phyloP scores from a whole-genome alignment of 495 filamentous ascomycete genomes.

The Usnea hakonensis region DNA sequence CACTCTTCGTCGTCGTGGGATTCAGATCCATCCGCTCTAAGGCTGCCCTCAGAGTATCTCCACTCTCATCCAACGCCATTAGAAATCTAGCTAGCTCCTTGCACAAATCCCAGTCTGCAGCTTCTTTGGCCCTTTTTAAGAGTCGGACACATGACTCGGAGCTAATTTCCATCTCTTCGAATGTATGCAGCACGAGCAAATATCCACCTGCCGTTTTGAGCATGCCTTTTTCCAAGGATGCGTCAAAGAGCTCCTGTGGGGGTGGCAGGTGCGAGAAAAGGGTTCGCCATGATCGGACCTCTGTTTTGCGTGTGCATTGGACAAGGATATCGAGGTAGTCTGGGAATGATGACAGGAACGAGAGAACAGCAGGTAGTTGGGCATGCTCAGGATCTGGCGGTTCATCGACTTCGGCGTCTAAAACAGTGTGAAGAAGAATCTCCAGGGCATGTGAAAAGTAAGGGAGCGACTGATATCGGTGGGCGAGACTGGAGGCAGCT shows the following conservation, averaged over 20 bases:
- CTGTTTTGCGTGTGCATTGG: slow-evolving; percentile 95
- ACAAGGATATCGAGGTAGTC: slow-evolving; percentile 92
- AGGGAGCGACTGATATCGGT: slow-evolving; percentile 72
- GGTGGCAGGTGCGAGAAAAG: slow-evolving; percentile 85
- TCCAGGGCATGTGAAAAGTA: slow-evolving; percentile 93
- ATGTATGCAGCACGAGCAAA: slow-evolving; percentile 87
- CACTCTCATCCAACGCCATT: slow-evolving; percentile 81
- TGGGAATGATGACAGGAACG: slow-evolving; percentile 81
- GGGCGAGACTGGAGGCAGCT: slow-evolving; percentile 68
- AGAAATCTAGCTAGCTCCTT: slow-evolving; percentile 91
- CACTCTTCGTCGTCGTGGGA: neutral
- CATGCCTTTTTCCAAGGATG: slow-evolving; percentile 71
- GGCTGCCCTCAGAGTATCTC: slow-evolving; percentile 70
- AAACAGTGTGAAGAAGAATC: slow-evolving; percentile 81
- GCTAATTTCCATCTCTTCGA: slow-evolving; percentile 63
- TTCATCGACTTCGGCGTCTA: slow-evolving; percentile 89
- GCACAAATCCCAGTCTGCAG: slow-evolving; percentile 93
- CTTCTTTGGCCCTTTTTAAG: slow-evolving; percentile 70
- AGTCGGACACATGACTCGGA: slow-evolving; percentile 78
- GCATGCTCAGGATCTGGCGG: slow-evolving; percentile 58
- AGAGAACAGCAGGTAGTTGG: slow-evolving; percentile 76
- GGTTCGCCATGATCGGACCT: slow-evolving; percentile 89
- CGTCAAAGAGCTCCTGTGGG: slow-evolving; percentile 84
- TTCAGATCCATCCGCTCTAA: slow-evolving; percentile 57
- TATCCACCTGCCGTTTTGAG: slow-evolving; percentile 96